phyloP scores from a whole-genome alignment of 345 rosid species.

The Ricinus communis region DNA sequence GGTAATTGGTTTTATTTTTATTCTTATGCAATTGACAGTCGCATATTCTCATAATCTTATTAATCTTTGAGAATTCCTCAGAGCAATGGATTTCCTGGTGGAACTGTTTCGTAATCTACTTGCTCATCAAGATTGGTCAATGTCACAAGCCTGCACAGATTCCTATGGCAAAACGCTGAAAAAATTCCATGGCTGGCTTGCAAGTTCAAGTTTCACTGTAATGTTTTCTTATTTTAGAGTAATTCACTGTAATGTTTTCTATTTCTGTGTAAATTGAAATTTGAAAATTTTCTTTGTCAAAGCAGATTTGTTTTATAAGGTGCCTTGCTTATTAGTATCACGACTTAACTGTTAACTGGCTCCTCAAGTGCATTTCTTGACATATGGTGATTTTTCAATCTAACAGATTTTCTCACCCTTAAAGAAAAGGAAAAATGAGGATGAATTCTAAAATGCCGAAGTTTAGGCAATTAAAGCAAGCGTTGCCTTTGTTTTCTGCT shows the following conservation, averaged over 20 bases:
- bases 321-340: constrained; percentile 3
- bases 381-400: too few species aligned
- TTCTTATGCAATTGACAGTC: not conserved
- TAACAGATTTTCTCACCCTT: not conserved
- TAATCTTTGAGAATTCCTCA: constrained; percentile 30
- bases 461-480: not conserved
- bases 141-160: constrained; percentile 83
- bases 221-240: too few species aligned
- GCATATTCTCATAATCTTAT: not conserved
- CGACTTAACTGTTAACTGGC: not conserved
- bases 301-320: not conserved
- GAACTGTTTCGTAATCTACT: constrained; percentile 86
- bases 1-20: not conserved
- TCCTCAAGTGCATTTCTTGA: not conserved
- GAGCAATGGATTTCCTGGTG: constrained; percentile 95
- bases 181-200: constrained; percentile 93
- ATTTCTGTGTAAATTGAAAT: constrained; percentile 1
- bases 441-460: not conserved
- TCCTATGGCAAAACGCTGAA: constrained; percentile 86
- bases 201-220: constrained; percentile 88
- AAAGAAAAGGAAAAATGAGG: not conserved
- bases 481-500: not conserved
- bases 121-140: constrained; percentile 81
- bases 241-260: constrained; percentile 55
- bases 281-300: not conserved